phyloP scores from a whole-genome alignment of 169 alveolate genomes.

The Cryptosporidium sp. region DNA sequence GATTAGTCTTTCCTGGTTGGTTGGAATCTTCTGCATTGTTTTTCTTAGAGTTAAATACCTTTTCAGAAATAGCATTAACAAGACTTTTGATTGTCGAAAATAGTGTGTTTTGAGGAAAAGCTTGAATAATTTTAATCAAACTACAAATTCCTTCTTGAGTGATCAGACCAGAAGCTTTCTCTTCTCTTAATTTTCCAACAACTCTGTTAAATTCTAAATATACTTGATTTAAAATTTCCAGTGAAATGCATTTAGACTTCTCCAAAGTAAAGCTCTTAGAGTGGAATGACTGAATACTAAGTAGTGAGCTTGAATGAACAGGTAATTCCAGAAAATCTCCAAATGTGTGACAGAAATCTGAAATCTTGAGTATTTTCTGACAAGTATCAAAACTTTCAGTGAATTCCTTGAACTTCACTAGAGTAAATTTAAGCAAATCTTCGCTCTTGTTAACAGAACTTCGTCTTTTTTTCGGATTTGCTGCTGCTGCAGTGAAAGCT shows the following conservation, averaged over 20 bases:
- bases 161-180: neutral
- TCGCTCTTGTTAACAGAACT: slow-evolving; percentile 17
- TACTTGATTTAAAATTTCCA: slow-evolving; percentile 25
- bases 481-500: neutral
- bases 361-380: slow-evolving; percentile 15
- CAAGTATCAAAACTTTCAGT: slow-evolving; percentile 38
- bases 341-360: slow-evolving; percentile 17
- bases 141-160: slow-evolving; percentile 10
- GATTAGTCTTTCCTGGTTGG: neutral
- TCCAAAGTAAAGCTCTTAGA: slow-evolving; percentile 17
- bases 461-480: slow-evolving; percentile 15
- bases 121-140: neutral
- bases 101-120: slow-evolving; percentile 12
- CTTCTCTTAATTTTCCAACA: neutral
- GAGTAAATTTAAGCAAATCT: slow-evolving; percentile 13
- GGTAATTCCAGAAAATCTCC: slow-evolving; percentile 51
- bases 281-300: slow-evolving; percentile 45
- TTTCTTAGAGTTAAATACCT: neutral
- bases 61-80: slow-evolving; percentile 23
- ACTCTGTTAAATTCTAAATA: slow-evolving; percentile 2
- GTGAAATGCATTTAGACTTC: slow-evolving; percentile 2
- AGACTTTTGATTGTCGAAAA: slow-evolving; percentile 14
- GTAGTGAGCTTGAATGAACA: slow-evolving; percentile 13
- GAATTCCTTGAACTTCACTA: slow-evolving; percentile 14
- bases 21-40: neutral